phyloP scores from a whole-genome alignment of 2,329 filamentous ascomycete species.

The Zymoseptoria ardabiliae region DNA sequence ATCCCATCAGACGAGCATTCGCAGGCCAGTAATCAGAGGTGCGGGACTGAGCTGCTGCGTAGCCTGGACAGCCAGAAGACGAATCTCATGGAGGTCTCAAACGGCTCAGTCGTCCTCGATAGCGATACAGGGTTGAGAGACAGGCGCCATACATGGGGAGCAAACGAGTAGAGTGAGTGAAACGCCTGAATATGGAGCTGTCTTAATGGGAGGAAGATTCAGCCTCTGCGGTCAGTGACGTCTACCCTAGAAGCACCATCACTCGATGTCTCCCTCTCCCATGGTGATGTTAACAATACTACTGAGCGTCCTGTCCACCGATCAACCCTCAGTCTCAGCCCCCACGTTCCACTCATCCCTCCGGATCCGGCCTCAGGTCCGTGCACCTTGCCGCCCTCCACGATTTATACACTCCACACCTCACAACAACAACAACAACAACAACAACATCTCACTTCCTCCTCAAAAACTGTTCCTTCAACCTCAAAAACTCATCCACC shows the following conservation, averaged over 20 bases:
- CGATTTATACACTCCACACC: background rate
- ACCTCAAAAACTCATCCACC: conserved; percentile 23
- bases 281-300: background rate
- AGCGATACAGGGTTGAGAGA: too few relatives aligned
- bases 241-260: background rate
- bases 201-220: too few relatives aligned
- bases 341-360: background rate
- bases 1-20: too few relatives aligned
- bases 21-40: too few relatives aligned
- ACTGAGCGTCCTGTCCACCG: background rate
- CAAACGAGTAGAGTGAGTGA: too few relatives aligned
- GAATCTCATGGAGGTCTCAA: too few relatives aligned
- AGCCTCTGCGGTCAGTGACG: too few relatives aligned
- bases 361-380: background rate
- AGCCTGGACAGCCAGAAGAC: too few relatives aligned
- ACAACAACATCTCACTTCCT: conserved; percentile 4
- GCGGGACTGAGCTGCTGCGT: too few relatives aligned
- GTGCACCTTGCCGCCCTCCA: background rate
- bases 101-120: too few relatives aligned
- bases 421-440: background rate
- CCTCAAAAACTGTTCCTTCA: conserved; percentile 22
- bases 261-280: background rate
- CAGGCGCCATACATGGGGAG: too few relatives aligned
- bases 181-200: too few relatives aligned
- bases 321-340: background rate